Evolutionary conservation across 495 filamentous ascomycete genomes (phyloP).

Genomic region (Penicillium dipodomyicola): DNA sequence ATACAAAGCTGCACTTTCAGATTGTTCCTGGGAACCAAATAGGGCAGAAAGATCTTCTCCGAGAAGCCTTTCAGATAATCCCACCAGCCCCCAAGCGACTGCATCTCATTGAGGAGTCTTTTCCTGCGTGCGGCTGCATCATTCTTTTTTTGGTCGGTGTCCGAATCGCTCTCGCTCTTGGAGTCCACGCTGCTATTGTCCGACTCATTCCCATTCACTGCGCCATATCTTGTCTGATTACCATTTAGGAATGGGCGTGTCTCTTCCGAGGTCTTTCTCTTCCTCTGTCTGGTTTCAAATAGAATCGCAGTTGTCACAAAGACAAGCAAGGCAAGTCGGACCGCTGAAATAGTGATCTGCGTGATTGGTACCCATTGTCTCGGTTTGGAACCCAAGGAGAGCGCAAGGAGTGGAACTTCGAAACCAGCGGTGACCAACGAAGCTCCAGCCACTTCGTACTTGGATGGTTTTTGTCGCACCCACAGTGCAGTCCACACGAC

Average conservation of each 20-base stretch:
- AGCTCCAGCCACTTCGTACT: slow-evolving; percentile 9
- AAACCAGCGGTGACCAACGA: slow-evolving; percentile 14
- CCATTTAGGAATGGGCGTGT: slow-evolving; percentile 8
- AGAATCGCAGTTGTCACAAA: background rate
- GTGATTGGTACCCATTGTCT: slow-evolving; percentile 12
- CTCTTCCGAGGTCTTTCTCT: slow-evolving; percentile 4
- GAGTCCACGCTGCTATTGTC: slow-evolving; percentile 7
- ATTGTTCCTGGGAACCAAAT: slow-evolving; percentile 61
- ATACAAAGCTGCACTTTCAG: slow-evolving; percentile 55
- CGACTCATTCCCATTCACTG: background rate
- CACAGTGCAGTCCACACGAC: slow-evolving; percentile 7
- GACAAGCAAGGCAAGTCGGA: slow-evolving; percentile 3
- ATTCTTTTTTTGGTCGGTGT: background rate
- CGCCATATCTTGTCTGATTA: slow-evolving; percentile 1
- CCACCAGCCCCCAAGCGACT: slow-evolving; percentile 5
- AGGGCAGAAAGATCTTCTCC: slow-evolving; percentile 56
- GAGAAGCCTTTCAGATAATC: slow-evolving; percentile 15
- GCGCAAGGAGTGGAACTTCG: slow-evolving; percentile 11
- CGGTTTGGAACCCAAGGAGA: slow-evolving; percentile 4
- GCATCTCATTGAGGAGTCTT: slow-evolving; percentile 10
- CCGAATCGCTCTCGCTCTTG: slow-evolving; percentile 8
- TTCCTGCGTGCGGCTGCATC: slow-evolving; percentile 1
- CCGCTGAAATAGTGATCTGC: background rate
- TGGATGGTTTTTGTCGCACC: slow-evolving; percentile 4
- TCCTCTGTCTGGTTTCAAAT: slow-evolving; percentile 2